These are phyloP conservation scores for Dryas octopetala DNA, from an alignment of 306 rosid genomes.

Conservation along the genomic window DNA sequence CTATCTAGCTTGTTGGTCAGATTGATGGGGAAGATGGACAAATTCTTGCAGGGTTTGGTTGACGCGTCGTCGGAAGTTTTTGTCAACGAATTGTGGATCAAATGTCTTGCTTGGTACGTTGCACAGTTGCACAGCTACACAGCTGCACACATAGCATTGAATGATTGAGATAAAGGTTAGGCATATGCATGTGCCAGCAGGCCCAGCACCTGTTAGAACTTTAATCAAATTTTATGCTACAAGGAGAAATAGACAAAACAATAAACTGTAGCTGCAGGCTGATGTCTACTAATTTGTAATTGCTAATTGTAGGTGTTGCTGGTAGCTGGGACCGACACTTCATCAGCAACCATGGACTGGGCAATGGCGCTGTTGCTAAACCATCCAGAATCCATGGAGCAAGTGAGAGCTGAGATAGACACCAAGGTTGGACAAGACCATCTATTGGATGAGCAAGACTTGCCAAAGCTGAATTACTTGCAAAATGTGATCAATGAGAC, in stretches of 20 bases:
- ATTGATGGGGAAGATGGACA: too few species aligned
- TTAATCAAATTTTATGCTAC: too few species aligned
- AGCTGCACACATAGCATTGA: too few species aligned
- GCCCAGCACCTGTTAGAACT: too few species aligned
- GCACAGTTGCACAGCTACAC: too few species aligned
- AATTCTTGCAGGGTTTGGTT: conserved; percentile 31
- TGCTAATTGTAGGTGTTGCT: neutral
- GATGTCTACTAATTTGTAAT: neutral
- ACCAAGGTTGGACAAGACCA: conserved; percentile 1
- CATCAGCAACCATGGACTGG: conserved; percentile 39
- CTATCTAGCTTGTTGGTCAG: too few species aligned
- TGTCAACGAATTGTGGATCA: neutral
- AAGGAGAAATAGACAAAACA: too few species aligned
- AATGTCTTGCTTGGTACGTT: neutral
- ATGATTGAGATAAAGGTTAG: too few species aligned
- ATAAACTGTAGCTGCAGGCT: too few species aligned
- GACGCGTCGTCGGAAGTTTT: conserved; percentile 17
- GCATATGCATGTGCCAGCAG: too few species aligned
- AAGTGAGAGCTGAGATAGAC: conserved; percentile 26
- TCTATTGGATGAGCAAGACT: conserved; percentile 33
- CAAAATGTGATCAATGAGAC: too few species aligned
- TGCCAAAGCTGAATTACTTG: conserved; percentile 26
- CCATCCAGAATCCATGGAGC: conserved; percentile 26
- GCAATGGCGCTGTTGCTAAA: conserved; percentile 30
- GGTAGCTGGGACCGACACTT: conserved; percentile 32